Evolutionary conservation across 352 stramenopile genomes (phyloP), one percentile per base, ranked within the genome.

Genomic region (Sclerospora graminicola): DNA sequence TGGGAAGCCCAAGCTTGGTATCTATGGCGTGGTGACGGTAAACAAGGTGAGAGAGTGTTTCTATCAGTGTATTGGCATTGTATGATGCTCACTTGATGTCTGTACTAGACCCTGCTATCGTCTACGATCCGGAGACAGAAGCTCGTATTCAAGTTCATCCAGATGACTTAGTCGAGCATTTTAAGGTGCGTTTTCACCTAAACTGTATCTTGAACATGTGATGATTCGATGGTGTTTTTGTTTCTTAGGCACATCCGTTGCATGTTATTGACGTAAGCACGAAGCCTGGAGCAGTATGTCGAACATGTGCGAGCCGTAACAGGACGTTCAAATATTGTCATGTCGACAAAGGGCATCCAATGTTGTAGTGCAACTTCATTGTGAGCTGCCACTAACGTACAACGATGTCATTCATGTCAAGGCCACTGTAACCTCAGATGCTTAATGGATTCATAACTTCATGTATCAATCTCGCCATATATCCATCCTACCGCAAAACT

Each of bases 1-100:
- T 90, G 79, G 79, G 76, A 90, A 41, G 79, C 79, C 1, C 79
- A 90, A 45, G 76, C 77, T n/a, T 90, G 79, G 79, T 88, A 90
- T 43, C 47, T 82, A 8, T 90, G 79, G 79, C 63, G 70, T 33
- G 68, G 68, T 7, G 69, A 81, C 11, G 76, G 74, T 4, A 66
- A 69, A 26, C 52, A 74, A 64, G 57, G 78, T 87, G 33, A 58
- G 59, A 41, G n/a, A 28, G 27, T 4, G 4, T 40, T 11, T 32
- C 14, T 31, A 9, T 5, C 34, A 28, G 13, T 37, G 5, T 5
- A 38, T 16, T 50, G 21, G 21, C 9, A 20, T 23, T 20, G n/a
- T 15, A 21, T 21, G 29, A 27, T 10, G 18, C 13, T 19, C 27
- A 39, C 40, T 28, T 36, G 4, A 28, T 40, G 5, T 13, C n/a